Conservation (phyloP, 306 rosid species). For the Luffa aegyptiaca region DNA sequence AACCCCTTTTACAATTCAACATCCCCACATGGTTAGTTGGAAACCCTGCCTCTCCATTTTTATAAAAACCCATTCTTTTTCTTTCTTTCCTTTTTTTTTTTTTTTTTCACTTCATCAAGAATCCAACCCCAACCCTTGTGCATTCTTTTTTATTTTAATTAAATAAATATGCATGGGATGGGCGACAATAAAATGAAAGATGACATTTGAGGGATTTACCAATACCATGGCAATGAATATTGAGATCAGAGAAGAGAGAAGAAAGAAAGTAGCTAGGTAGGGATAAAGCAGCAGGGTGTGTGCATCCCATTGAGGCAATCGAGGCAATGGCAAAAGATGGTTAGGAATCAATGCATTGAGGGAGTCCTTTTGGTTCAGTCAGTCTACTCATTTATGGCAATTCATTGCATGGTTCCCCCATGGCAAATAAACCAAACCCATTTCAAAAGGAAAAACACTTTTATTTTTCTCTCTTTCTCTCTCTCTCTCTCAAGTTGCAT, state of each 20-base stretch:
- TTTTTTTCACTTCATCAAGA: background rate
- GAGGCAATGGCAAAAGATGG: background rate
- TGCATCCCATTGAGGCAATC: background rate
- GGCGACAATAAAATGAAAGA: background rate
- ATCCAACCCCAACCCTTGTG: too few species aligned
- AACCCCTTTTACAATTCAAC: background rate
- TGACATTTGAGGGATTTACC: background rate
- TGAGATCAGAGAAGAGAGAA: background rate
- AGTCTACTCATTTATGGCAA: background rate
- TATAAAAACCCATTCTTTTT: background rate
- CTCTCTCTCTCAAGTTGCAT: background rate
- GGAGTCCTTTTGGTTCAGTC: background rate
- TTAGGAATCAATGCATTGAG: background rate
- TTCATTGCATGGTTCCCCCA: background rate
- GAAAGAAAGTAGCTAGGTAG: too few species aligned
- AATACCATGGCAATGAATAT: background rate
- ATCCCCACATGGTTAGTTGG: constrained; percentile 28
- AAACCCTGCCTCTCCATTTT: constrained; percentile 12
- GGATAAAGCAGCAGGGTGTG: background rate
- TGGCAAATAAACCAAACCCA: background rate
- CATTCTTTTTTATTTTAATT: too few species aligned
- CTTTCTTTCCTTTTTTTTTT: too few species aligned
- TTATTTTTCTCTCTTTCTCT: background rate
- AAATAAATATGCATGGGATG: background rate
- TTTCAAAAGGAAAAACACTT: background rate